phyloP scores from a whole-genome alignment of 1,284 basidiomycete species.

The Earliella scabrosa region DNA sequence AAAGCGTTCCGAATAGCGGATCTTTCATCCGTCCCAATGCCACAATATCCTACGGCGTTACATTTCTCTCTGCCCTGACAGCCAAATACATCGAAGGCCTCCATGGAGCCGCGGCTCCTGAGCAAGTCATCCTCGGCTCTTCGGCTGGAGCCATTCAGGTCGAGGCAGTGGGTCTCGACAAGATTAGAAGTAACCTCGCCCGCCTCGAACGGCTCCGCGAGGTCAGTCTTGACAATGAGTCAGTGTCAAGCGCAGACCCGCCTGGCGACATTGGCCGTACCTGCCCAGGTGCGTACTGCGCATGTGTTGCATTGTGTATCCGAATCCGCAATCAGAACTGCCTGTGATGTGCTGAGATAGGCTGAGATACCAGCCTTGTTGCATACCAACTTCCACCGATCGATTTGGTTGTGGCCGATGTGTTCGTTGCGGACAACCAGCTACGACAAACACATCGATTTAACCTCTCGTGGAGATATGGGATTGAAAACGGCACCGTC shows the following conservation, averaged over 20 bases:
- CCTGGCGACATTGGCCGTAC: constrained; percentile 57
- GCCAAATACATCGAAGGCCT: constrained; percentile 75
- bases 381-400: too few relatives aligned
- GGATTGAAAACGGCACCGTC: too few relatives aligned
- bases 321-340: too few relatives aligned
- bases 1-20: constrained; percentile 50
- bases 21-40: constrained; percentile 76
- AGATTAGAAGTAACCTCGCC: constrained; percentile 73
- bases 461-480: too few relatives aligned
- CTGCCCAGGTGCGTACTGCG: constrained; percentile 67
- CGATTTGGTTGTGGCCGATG: too few relatives aligned
- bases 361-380: too few relatives aligned
- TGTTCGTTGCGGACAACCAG: too few relatives aligned
- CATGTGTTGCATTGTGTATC: neutral
- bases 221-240: constrained; percentile 76
- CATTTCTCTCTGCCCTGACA: constrained; percentile 78
- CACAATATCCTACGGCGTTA: constrained; percentile 62
- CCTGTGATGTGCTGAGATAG: too few relatives aligned
- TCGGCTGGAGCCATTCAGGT: constrained; percentile 84
- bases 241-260: constrained; percentile 61
- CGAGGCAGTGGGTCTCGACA: constrained; percentile 84
- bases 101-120: constrained; percentile 54
- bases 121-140: constrained; percentile 78
- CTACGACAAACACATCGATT: too few relatives aligned
- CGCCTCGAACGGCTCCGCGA: constrained; percentile 72